These are phyloP conservation scores for Fusarium sarcochroum DNA, from an alignment of 2,329 filamentous ascomycete species.

Conservation along the genomic window DNA sequence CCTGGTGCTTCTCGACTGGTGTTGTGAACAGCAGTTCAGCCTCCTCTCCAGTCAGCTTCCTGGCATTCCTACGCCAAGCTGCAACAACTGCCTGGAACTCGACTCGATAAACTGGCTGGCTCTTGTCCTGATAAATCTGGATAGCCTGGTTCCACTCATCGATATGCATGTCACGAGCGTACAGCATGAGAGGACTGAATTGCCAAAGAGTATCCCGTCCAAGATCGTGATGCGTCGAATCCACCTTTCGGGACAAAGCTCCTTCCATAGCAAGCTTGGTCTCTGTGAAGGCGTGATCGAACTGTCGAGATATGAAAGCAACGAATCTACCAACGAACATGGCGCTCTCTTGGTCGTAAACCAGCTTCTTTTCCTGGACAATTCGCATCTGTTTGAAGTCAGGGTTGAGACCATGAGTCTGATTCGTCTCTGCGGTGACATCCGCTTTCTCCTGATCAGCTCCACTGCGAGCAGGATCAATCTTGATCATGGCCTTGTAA, in stretches of 20 bases:
- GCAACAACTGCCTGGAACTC: conserved; percentile 84
- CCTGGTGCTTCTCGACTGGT: conserved; percentile 86
- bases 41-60: conserved; percentile 83
- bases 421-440: conserved; percentile 58
- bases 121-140: conserved; percentile 83
- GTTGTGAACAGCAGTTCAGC: conserved; percentile 89
- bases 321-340: conserved; percentile 84
- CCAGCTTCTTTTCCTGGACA: conserved; percentile 92
- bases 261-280: conserved; percentile 75
- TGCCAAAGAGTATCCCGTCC: conserved; percentile 85
- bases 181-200: conserved; percentile 89
- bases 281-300: conserved; percentile 80
- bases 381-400: conserved; percentile 93
- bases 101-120: conserved; percentile 81
- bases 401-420: conserved; percentile 70
- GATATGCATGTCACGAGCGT: conserved; percentile 86
- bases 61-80: conserved; percentile 84
- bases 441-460: conserved; percentile 65
- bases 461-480: conserved; percentile 82
- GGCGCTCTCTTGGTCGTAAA: conserved; percentile 82
- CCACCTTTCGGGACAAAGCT: conserved; percentile 75
- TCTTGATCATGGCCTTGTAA: conserved; percentile 93
- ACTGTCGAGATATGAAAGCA: conserved; percentile 85
- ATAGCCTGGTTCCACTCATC: conserved; percentile 86
- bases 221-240: conserved; percentile 77